Base-by-base conservation (phyloP, 805 yeast genomes). In the Yarrowia sp. region DNA sequence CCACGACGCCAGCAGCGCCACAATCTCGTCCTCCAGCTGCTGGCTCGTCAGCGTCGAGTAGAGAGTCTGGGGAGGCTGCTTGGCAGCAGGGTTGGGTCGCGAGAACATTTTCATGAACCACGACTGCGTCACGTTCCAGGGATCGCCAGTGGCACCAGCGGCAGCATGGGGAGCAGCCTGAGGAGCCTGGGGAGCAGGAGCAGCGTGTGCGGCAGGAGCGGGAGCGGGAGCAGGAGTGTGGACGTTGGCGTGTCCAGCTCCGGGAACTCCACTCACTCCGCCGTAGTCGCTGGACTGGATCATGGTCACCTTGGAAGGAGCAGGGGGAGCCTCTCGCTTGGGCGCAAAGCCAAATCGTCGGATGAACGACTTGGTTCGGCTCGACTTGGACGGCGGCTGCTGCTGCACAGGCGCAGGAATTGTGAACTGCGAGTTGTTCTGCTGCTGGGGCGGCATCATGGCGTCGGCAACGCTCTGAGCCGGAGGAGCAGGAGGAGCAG, bases 1-100 rank as follows among this genome's bases (percentile, higher is more conserved):
- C 78, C 79, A 76, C 21, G 69, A 73, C 36, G 67, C 66, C 29
- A 75, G 65, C 9, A 73, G 65, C 41, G 68, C 71, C 13, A 70
- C 65, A 18, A 75, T 63, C 12, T 68, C 66, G n/a, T 66, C 69
- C 10, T 71, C 67, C 27, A 75, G 69, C 42, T 68, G 67, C 18
- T 66, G 64, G 29, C 68, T 66, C 14, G 66, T 62, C 60, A 72
- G 63, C 7, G 66, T 62, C 6, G 76, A 69, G 33, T 66, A 65
- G 13, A 74, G 64, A 2, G 69, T 63, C 63, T 68, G 68, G 16
- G 68, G 65, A 14, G 62, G 55, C 47, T 59, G 35, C 16, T 22
- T 25, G 55, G 38, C 12, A 19, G 33, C 25, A 16, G 41, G 22
- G 56, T 32, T 42, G 18, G 35, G 47, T 13, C 60, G 24, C 7